Conservation (phyloP, 768 basidiomycete species). For the Scleroderma citrinum region DNA sequence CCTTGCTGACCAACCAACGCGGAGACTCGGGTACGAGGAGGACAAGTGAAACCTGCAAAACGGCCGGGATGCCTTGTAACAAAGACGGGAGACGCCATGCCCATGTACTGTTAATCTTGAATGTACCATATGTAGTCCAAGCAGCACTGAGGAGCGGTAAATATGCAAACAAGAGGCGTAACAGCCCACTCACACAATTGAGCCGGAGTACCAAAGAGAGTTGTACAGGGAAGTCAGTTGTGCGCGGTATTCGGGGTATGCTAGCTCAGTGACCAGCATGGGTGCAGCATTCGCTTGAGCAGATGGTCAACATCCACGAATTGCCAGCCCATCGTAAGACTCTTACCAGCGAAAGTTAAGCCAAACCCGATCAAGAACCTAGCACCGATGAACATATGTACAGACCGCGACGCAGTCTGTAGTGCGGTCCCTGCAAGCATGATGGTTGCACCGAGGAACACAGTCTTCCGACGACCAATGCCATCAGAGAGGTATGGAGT, state of each 20-base stretch:
- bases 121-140: constrained; percentile 83
- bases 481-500: constrained; percentile 68
- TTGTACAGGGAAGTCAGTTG: constrained; percentile 75
- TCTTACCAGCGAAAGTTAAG: constrained; percentile 58
- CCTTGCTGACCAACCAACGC: constrained; percentile 75
- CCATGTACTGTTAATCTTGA: constrained; percentile 63
- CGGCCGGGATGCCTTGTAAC: constrained; percentile 64
- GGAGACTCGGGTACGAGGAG: constrained; percentile 79
- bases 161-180: background rate
- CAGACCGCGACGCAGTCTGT: constrained; percentile 65
- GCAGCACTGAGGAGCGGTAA: constrained; percentile 44
- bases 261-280: constrained; percentile 79
- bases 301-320: constrained; percentile 1
- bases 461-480: constrained; percentile 58
- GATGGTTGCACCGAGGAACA: constrained; percentile 64
- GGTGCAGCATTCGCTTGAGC: constrained; percentile 63
- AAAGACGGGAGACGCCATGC: constrained; percentile 79
- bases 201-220: constrained; percentile 82
- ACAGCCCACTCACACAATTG: constrained; percentile 56
- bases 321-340: background rate
- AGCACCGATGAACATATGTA: constrained; percentile 78
- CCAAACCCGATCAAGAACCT: constrained; percentile 77
- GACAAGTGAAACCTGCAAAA: constrained; percentile 60
- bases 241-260: constrained; percentile 79
- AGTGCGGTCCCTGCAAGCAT: constrained; percentile 65